Percentiles rank a stretch among this genome's conserved stretches.
Evolutionary conservation across 2,329 filamentous ascomycete genomes (phyloP).

Genomic region (Cladosporium sp.): DNA sequence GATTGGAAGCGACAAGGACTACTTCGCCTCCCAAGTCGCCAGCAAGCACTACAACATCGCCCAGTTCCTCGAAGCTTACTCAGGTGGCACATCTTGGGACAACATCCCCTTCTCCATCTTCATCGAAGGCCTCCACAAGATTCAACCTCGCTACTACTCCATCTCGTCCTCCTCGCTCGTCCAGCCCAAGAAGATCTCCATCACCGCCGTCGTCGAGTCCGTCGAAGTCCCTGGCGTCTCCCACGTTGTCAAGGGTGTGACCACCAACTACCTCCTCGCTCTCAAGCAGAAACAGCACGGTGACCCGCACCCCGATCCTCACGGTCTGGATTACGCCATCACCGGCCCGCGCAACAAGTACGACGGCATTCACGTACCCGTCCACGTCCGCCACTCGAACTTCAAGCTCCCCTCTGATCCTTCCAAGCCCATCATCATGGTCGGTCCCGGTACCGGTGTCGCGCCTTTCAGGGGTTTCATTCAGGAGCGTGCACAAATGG

Average conservation of each 20-base stretch:
- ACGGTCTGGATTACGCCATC: slow-evolving; percentile 82
- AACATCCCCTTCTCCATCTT: slow-evolving; percentile 89
- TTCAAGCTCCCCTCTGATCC: slow-evolving; percentile 98
- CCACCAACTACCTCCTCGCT: slow-evolving; percentile 92
- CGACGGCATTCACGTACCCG: slow-evolving; percentile 87
- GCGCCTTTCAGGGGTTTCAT: slow-evolving; percentile 94
- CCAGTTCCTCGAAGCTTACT: slow-evolving; percentile 70
- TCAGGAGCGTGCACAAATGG: slow-evolving; percentile 84
- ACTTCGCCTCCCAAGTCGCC: slow-evolving; percentile 83
- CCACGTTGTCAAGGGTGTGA: slow-evolving; percentile 84
- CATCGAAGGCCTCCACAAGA: slow-evolving; percentile 88
- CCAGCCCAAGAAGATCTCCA: slow-evolving; percentile 89
- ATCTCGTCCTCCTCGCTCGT: slow-evolving; percentile 96
- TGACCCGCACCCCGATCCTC: slow-evolving; percentile 73
- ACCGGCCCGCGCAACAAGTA: slow-evolving; percentile 93
- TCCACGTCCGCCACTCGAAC: slow-evolving; percentile 96
- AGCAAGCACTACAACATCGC: slow-evolving; percentile 84
- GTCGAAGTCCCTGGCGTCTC: slow-evolving; percentile 70
- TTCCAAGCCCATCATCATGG: slow-evolving; percentile 88
- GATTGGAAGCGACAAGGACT: slow-evolving; percentile 88
- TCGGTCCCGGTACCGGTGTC: slow-evolving; percentile 93
- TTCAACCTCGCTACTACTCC: slow-evolving; percentile 98
- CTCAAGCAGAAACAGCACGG: slow-evolving; percentile 96
- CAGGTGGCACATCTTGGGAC: slow-evolving; percentile 71
- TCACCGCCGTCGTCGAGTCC: slow-evolving; percentile 91